Conservation (phyloP, 108 stramenopile genomes). For the Schizochytrium sp. region DNA sequence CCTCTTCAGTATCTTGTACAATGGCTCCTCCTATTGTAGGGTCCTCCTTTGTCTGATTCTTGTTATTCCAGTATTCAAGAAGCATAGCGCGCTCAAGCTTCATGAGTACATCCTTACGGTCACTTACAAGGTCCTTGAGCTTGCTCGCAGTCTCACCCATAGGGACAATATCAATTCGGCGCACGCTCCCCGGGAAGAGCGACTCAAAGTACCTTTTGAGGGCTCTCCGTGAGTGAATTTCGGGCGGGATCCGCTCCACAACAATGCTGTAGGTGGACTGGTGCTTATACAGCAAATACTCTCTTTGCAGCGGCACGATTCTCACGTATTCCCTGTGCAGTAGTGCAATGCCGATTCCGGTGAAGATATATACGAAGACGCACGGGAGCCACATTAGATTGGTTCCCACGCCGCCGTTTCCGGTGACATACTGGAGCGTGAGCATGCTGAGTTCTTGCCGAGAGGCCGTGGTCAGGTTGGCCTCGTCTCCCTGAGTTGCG, state of each 20-base stretch:
- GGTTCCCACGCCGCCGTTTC: neutral
- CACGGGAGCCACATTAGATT: conserved; percentile 44
- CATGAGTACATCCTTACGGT: neutral
- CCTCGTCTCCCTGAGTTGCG: neutral
- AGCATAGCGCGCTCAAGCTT: conserved; percentile 55
- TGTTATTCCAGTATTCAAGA: neutral
- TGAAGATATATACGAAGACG: conserved; percentile 44
- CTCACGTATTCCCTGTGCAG: neutral
- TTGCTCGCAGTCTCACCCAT: conserved; percentile 8
- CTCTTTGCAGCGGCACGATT: neutral
- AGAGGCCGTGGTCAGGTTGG: neutral
- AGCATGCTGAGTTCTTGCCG: neutral
- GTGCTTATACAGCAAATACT: neutral
- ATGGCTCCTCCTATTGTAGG: neutral
- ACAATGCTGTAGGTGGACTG: neutral
- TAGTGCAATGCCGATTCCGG: conserved; percentile 16
- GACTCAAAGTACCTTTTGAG: conserved; percentile 50
- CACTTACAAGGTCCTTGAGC: conserved; percentile 21
- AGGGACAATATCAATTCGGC: neutral
- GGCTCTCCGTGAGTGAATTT: neutral
- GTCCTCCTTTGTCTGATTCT: neutral
- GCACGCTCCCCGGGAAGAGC: conserved; percentile 6
- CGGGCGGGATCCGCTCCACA: conserved; percentile 29
- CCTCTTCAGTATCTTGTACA: neutral
- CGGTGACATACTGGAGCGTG: conserved; percentile 27